Base-by-base conservation (phyloP, 345 rosid genomes). In the Turnera subulata region DNA sequence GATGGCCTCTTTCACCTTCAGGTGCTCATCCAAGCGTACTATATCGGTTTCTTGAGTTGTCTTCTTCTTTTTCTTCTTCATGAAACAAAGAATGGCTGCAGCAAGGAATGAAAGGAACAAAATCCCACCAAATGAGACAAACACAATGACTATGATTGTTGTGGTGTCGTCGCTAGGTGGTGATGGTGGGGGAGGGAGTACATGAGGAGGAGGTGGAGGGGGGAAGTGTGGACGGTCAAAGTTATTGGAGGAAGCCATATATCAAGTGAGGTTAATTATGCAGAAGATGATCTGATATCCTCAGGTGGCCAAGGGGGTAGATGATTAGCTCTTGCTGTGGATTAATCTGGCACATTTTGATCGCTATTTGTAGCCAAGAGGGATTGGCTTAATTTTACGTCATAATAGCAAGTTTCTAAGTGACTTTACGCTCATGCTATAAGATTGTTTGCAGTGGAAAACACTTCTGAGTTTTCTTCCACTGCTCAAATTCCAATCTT, bases 361-460 rank as follows among this genome's bases (percentile, higher is more conserved):
- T 43, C 69, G 12, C 25, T 80, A 84, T 82, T 76, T 86, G 80
- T 82, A 82, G 58, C 44, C 57, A 33, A 15, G n/a, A n/a, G n/a
- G n/a, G n/a, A 29, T 14, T 17, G 46, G 19, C 6, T 18, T 56
- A 46, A 1, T 67, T n/a, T 43, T 65, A 6, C 19, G 43, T 25
- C 33, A 24, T 58, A 55, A 61, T 35, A 53, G 50, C 48, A 76
- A 79, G 84, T 62, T 74, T 66, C 22, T 20, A n/a, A 49, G 63
- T 72, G 72, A 79, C 89, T 80, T 86, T 73, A 46, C 73, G 69
- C 78, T 47, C 74, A 74, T 64, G 52, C 84, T 59, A 86, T 81
- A 82, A 55, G 51, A 60, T 80, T 81, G 84, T 80, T 81, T 81
- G 88, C 67, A 80, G 76, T 84, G 65, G 57, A 80, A 82, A 74